Base-by-base conservation (phyloP, 495 filamentous ascomycete species). In the Xylaria cubensis region DNA sequence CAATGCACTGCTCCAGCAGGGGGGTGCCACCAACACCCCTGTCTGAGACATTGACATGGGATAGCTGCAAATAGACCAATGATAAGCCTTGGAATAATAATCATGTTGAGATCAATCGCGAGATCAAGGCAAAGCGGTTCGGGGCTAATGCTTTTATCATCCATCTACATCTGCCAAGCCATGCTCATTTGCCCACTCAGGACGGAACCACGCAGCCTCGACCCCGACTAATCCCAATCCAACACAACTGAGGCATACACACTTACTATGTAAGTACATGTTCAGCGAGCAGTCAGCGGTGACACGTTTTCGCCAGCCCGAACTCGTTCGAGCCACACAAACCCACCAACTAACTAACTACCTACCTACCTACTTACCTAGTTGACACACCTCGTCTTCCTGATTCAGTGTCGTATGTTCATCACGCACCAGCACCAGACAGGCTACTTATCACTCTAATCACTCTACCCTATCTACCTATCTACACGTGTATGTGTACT, bases 261-360 rank as follows among this genome's bases (percentile, higher is more conserved):
- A 39, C 36, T 1, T 39, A 39, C 34, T 36, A 36, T 36, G 34
- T 10, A 56, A 13, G 39, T 42, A 42, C 39, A 42, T 42, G 39
- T 42, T 42, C 39, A 42, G 39, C 12, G 39, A 42, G 39, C 39
- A 42, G 19, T 67, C 21, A 39, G 64, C 64, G 46, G 64, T 67
- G 64, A 67, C 64, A 34, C 46, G 64, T 44, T 53, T 48, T n/a
- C 29, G 24, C 64, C 64, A 10, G 24, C 32, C 44, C 36, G 36
- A 58, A 53, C 58, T 61, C 29, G 56, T 63, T 63, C 44, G 50
- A 62, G 68, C 68, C n/a, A n/a, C 68, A 70, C 68, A 70, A 70
- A 24, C 55, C 51, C 67, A 69, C 58, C 51, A 8, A 32, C 67
- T 29, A 59, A n/a, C 42, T 34, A 48, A 0, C 3, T 42, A 42